These are phyloP conservation scores for Danielia reshetovae DNA, from an alignment of 805 yeast genomes.

Conservation along the genomic window DNA sequence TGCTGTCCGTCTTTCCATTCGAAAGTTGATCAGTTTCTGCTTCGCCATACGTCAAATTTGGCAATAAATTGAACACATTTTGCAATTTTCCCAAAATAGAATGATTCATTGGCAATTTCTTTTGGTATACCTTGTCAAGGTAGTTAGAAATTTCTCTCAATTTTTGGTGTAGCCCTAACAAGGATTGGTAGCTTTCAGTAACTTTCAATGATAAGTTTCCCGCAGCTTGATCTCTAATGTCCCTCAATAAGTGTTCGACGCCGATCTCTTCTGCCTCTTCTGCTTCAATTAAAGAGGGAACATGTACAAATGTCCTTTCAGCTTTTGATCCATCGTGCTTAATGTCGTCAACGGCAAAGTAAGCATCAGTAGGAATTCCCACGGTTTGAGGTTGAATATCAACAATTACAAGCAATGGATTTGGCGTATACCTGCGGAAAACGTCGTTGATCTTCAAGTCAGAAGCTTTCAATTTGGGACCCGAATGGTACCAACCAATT, in stretches of 20 bases:
- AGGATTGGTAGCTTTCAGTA: conserved; percentile 83
- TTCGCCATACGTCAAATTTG: conserved; percentile 52
- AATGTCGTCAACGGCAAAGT: conserved; percentile 89
- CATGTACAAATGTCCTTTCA: conserved; percentile 87
- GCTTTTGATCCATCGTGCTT: conserved; percentile 94
- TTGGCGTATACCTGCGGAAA: conserved; percentile 75
- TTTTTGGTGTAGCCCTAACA: conserved; percentile 79
- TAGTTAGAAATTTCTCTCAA: conserved; percentile 74
- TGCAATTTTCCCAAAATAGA: conserved; percentile 88
- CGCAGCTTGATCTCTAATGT: conserved; percentile 94
- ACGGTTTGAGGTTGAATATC: conserved; percentile 83
- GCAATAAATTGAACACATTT: conserved; percentile 89
- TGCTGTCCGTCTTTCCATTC: conserved; percentile 3
- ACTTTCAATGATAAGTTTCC: conserved; percentile 84
- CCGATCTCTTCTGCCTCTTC: conserved; percentile 99
- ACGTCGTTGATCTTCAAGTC: conserved; percentile 88
- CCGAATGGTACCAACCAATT: conserved; percentile 99
- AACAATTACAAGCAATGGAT: conserved; percentile 83
- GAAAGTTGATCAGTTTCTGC: conserved; percentile 10
- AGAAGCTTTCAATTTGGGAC: conserved; percentile 84
- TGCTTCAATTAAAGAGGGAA: conserved; percentile 90
- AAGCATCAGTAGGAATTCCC: conserved; percentile 95
- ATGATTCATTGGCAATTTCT: conserved; percentile 82
- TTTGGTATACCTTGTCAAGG: conserved; percentile 65
- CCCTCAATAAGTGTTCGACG: conserved; percentile 92